A percentile compares a stretch with the other conserved stretches of the same genome.
phyloP scores from a whole-genome alignment of 2,329 filamentous ascomycete species.

The Pochonia chlamydosporia region DNA sequence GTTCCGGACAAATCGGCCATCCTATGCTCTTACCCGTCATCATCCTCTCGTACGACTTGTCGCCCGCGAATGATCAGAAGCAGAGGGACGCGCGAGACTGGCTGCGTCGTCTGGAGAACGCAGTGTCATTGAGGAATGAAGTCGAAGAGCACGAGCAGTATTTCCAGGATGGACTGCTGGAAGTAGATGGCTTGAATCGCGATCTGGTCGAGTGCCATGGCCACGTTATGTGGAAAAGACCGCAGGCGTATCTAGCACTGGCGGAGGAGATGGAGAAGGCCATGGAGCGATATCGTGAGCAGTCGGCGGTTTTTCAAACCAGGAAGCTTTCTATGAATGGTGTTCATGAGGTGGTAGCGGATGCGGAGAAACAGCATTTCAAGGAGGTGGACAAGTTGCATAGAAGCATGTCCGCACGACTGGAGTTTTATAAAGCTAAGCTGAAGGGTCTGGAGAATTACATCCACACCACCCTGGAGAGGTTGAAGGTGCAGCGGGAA shows the following conservation, averaged over 20 bases:
- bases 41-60: slow-evolving; percentile 53
- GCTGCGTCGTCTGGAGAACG: slow-evolving; percentile 55
- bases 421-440: slow-evolving; percentile 57
- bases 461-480: slow-evolving; percentile 54
- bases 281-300: slow-evolving; percentile 37
- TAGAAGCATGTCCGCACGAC: slow-evolving; percentile 43
- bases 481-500: slow-evolving; percentile 55
- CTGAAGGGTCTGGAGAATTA: slow-evolving; percentile 58
- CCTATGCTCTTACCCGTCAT: slow-evolving; percentile 54
- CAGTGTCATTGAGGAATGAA: slow-evolving; percentile 55
- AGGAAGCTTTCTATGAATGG: not conserved
- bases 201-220: slow-evolving; percentile 60
- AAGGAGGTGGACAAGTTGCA: slow-evolving; percentile 40
- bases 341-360: slow-evolving; percentile 13
- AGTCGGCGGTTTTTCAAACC: slow-evolving; percentile 14
- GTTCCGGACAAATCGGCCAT: slow-evolving; percentile 45
- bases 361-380: slow-evolving; percentile 21
- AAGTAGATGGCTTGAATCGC: slow-evolving; percentile 54
- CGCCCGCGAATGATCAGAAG: slow-evolving; percentile 50
- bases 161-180: slow-evolving; percentile 45
- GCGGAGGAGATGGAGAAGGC: slow-evolving; percentile 41
- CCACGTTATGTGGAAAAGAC: slow-evolving; percentile 57
- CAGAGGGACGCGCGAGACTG: slow-evolving; percentile 59
- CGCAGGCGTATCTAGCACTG: slow-evolving; percentile 54
- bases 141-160: slow-evolving; percentile 51